A percentile compares a stretch with the other conserved stretches of the same genome.
Evolutionary conservation across 441 rosid species (phyloP).

Genomic region (Capsella rubella): DNA sequence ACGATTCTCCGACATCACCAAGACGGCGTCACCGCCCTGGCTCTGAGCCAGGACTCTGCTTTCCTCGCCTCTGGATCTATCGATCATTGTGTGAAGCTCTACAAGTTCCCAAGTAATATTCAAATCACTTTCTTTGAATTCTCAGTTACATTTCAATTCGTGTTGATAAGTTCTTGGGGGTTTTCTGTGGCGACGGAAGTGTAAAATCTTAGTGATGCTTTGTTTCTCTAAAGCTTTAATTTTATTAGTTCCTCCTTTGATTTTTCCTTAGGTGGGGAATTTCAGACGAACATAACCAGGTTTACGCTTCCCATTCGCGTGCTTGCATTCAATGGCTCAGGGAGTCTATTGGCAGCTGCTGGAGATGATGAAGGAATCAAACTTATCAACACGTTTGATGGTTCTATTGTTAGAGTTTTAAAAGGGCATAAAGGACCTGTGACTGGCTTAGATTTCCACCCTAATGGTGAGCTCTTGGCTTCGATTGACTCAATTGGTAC

Average conservation of each 20-base stretch:
- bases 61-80: constrained; percentile 95
- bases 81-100: constrained; percentile 96
- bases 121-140: not conserved
- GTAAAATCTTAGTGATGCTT: not conserved
- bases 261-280: constrained; percentile 73
- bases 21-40: constrained; percentile 87
- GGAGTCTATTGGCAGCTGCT: constrained; percentile 91
- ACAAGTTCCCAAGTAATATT: constrained; percentile 80
- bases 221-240: not conserved
- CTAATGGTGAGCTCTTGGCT: constrained; percentile 78
- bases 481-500: constrained; percentile 87
- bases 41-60: constrained; percentile 86
- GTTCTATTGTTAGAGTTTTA: constrained; percentile 87
- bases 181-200: not conserved
- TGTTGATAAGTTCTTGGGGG: not conserved
- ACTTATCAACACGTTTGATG: constrained; percentile 88
- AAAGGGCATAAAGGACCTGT: constrained; percentile 90
- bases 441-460: constrained; percentile 85
- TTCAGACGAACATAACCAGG: constrained; percentile 89
- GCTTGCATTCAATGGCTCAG: constrained; percentile 85
- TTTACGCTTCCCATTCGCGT: constrained; percentile 92
- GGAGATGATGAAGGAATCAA: constrained; percentile 99
- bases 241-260: not conserved
- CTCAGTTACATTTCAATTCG: not conserved
- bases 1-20: constrained; percentile 89